Percentiles rank a stretch among this genome's conserved stretches.
Conservation (phyloP, 177 flowering plant species). For the Vitis hybrid region DNA sequence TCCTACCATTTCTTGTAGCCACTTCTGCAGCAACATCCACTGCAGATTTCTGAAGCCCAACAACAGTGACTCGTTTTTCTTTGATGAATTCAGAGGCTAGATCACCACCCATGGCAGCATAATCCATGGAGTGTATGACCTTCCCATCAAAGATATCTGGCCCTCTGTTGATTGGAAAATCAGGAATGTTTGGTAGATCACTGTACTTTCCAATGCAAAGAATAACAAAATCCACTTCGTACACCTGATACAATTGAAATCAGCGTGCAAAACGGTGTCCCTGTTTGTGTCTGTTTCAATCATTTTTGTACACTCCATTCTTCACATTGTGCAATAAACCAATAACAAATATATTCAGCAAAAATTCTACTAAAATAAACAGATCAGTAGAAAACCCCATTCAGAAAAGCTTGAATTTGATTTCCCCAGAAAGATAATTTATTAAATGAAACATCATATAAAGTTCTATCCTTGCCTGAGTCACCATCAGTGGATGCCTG, state of each 20-base stretch:
- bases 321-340: too few species aligned
- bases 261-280: too few species aligned
- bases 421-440: too few species aligned
- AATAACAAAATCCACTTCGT: conserved; percentile 39
- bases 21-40: conserved; percentile 36
- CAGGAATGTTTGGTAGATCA: conserved; percentile 35
- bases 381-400: too few species aligned
- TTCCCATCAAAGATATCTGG: conserved; percentile 31
- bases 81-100: conserved; percentile 24
- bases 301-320: too few species aligned
- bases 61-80: conserved; percentile 29
- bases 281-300: too few species aligned
- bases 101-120: conserved; percentile 37
- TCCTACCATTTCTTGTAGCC: conserved; percentile 28
- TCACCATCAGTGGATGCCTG: background rate
- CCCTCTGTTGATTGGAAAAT: conserved; percentile 24
- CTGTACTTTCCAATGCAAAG: conserved; percentile 38
- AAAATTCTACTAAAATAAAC: background rate
- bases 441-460: too few species aligned
- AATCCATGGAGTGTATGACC: conserved; percentile 41
- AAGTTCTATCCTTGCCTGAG: conserved; percentile 12
- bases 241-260: conserved; percentile 19
- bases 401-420: too few species aligned
- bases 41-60: conserved; percentile 48
- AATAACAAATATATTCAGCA: background rate